Base-by-base conservation (phyloP, 371 early-diverging fungal species). In the Chytridiales sp. region DNA sequence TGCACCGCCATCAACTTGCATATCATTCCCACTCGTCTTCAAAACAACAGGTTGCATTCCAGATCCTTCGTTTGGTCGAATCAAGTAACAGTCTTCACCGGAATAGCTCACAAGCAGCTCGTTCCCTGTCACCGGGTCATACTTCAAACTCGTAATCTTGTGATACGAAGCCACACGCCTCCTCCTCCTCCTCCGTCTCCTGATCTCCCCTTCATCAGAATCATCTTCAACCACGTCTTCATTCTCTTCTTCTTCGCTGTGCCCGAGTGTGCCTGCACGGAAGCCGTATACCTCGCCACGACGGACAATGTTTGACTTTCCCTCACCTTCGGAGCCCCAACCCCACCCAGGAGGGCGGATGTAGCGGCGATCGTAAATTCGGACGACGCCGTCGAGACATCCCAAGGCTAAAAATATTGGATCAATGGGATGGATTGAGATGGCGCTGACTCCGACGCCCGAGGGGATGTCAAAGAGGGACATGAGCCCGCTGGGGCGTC, bases 241-340 rank as follows among this genome's bases (percentile, higher is more conserved):
- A n/a, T n/a, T n/a, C n/a, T n/a, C n/a, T n/a, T n/a, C n/a, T n/a
- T n/a, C n/a, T n/a, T n/a, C n/a, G n/a, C n/a, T n/a, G n/a, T n/a
- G n/a, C n/a, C n/a, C 60, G 41, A 52, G 54, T 4, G 55, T 50
- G 9, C 43, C 8, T 38, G 68, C 64, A 11, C 59, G 21, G 30
- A 53, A 63, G 0, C 8, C 3, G 32, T 68, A 68, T 4, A 68
- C 61, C 44, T 68, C 66, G 4, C 66, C 66, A n/a, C n/a, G n/a
- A n/a, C n/a, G 19, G 41, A 4, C 27, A 48, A 19, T 8, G 22
- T n/a, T 27, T 21, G 27, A 19, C 4, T 22, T 13, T 39, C 49
- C 9, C 48, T 36, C 3, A 51, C n/a, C 5, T 3, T 19, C 2
- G 4, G n/a, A 1, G 32, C 54, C 32, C 44, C 40, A 42, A 41